Evolutionary conservation across 768 basidiomycete genomes (phyloP), one percentile per base, ranked within the genome.

Genomic region (Glaciozyma antarctica): DNA sequence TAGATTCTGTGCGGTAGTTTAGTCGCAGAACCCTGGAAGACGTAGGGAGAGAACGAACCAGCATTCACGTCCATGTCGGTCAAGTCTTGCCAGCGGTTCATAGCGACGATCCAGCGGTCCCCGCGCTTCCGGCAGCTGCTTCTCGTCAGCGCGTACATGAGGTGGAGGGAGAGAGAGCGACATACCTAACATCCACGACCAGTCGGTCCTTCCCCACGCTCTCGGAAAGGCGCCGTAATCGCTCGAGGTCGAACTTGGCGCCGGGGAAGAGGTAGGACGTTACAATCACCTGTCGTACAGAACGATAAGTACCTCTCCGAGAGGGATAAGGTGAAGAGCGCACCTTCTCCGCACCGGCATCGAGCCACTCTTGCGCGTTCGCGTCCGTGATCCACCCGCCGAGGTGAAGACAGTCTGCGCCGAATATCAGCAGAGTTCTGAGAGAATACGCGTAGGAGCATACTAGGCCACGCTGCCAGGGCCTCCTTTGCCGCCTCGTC

Each of bases 61-160:
- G 85, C 80, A 67, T 81, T 86, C 22, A 99, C 88, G 73, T 89
- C 86, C 86, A 90, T 90, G 72, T 97, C 90, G 0, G 95, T 97
- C 59, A 95, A 81, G 65, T 88, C 86, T 74, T 94, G 93, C 95
- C 95, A 99, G 75, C 90, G 93, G 78, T 98, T 94, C 92, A 93
- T 97, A 16, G 94, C 92, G 17, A 99, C 88, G 43, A 90, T 80
- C 95, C 95, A 99, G 67, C 79, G 84, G 54, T 83, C 79, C 13
- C 79, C 86, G 73, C 84, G 79, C 70, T 83, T 81, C 24, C 94
- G 85, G 77, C 94, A 99, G 75, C 94, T 97, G 68, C 9, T n/a
- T n/a, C 3, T 0, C 5, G 2, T 26, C 0, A 16, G 26, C n/a
- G 9, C 1, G 30, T 5, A 2, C 32, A 8, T 21, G 0, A 4